Base-by-base conservation (phyloP, 345 rosid genomes). In the Populus alba region DNA sequence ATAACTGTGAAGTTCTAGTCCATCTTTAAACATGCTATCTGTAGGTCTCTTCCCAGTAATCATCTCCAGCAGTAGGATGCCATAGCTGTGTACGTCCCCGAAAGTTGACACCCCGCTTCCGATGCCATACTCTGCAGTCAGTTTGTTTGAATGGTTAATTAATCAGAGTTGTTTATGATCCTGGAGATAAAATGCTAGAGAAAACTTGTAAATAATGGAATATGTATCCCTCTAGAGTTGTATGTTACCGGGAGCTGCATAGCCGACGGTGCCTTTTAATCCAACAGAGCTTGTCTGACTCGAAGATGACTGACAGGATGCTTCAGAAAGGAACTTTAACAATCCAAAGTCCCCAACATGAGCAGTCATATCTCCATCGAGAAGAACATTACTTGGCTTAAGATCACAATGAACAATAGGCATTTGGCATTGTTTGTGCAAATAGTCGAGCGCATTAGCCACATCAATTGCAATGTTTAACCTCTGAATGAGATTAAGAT, bases 61-160 rank as follows among this genome's bases (percentile, higher is more conserved):
- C 79, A 38, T 47, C 83, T 86, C 88, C 33, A 86, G 47, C 83
- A 86, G 51, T 17, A 86, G 39, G 65, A 83, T 79, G 37, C 86
- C 86, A 53, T 75, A 86, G 79, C 88, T 83, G 81, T 83, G 76
- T 47, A 83, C 78, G 18, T 86, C 76, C 12, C 62, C 62, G 4
- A 2, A n/a, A 57, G 59, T 75, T 0, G 79, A 75, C 33, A 63
- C 73, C 72, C 5, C 27, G 35, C 79, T 72, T 22, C 53, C 79
- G 3, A 25, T n/a, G 1, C 83, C 83, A 6, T 62, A 75, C 55
- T 75, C 12, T n/a, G 13, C 3, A 16, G 8, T 27, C 27, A 27
- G 27, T 27, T 27, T 27, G 27, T 49, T 16, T 16, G 20, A 20
- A 49, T 15, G 55, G 18, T 49, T 22, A 23, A 33, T 35, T 51